Conservation (phyloP, 2,329 filamentous ascomycete species). For the Beauveria sp. region DNA sequence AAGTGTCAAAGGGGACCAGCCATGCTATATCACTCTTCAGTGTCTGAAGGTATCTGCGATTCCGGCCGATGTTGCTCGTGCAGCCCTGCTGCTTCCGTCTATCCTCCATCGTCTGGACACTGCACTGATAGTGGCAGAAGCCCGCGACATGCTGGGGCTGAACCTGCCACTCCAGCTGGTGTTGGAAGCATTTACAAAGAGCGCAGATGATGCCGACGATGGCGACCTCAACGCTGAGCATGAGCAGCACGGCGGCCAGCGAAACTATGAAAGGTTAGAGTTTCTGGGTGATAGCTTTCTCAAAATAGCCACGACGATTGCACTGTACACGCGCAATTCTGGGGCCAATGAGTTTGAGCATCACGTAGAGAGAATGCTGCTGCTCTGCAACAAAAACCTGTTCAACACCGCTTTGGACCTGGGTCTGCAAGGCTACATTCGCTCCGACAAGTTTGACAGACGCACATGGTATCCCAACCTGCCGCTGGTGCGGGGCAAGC, state of each 20-base stretch:
- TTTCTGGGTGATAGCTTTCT: slow-evolving; percentile 90
- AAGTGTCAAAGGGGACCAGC: slow-evolving; percentile 16
- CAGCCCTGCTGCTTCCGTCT: slow-evolving; percentile 70
- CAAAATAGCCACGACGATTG: slow-evolving; percentile 91
- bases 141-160: slow-evolving; percentile 57
- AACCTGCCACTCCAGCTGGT: slow-evolving; percentile 60
- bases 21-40: slow-evolving; percentile 68
- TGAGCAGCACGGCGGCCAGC: slow-evolving; percentile 66
- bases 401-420: slow-evolving; percentile 66
- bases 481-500: slow-evolving; percentile 65
- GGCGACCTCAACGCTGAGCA: slow-evolving; percentile 65
- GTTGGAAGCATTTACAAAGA: slow-evolving; percentile 86
- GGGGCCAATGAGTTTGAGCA: slow-evolving; percentile 77
- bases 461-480: slow-evolving; percentile 85
- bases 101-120: slow-evolving; percentile 80
- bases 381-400: slow-evolving; percentile 87
- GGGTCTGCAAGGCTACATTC: slow-evolving; percentile 65
- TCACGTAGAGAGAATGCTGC: slow-evolving; percentile 82
- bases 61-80: slow-evolving; percentile 59
- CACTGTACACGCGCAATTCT: slow-evolving; percentile 69
- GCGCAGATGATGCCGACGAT: slow-evolving; percentile 77
- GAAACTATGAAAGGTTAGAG: slow-evolving; percentile 90
- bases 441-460: slow-evolving; percentile 73
- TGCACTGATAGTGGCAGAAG: slow-evolving; percentile 72
- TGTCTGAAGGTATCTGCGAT: slow-evolving; percentile 73